A percentile compares a stretch with the other conserved stretches of the same genome.
These are phyloP conservation scores for Teratosphaeria nubilosa DNA, from an alignment of 2,329 filamentous ascomycete genomes.

Conservation along the genomic window DNA sequence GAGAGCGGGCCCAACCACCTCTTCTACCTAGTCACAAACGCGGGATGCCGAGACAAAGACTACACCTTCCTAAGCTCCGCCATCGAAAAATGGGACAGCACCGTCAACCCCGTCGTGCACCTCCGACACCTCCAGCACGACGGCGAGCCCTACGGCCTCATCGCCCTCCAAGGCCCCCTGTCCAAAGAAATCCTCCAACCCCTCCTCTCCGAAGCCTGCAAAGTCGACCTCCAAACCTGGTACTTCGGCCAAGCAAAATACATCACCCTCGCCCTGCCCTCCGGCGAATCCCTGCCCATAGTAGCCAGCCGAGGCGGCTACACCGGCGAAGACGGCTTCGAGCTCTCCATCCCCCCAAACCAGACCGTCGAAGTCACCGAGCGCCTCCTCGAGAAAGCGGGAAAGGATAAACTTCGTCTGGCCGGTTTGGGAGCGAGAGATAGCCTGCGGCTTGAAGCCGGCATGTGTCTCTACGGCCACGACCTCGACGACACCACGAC, in stretches of 20 bases:
- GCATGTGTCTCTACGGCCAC: conserved; percentile 99
- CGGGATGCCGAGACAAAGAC: conserved; percentile 84
- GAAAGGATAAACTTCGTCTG: conserved; percentile 57
- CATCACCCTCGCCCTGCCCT: conserved; percentile 53
- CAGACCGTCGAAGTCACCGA: conserved; percentile 58
- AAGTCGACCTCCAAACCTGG: conserved; percentile 49
- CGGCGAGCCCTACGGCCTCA: conserved; percentile 57
- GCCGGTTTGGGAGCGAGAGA: conserved; percentile 87
- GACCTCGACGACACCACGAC: conserved; percentile 75
- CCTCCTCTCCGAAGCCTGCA: conserved; percentile 45
- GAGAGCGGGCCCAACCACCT: conserved; percentile 37
- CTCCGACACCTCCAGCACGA: conserved; percentile 25
- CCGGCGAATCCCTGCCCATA: conserved; percentile 44
- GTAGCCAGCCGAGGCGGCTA: conserved; percentile 86
- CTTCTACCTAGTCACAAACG: conserved; percentile 95
- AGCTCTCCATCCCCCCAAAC: conserved; percentile 70
- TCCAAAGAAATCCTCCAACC: conserved; percentile 58
- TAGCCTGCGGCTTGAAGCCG: conserved; percentile 84
- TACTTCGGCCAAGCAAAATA: conserved; percentile 72
- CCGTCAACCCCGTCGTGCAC: conserved; percentile 31
- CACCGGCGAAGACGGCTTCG: conserved; percentile 96
- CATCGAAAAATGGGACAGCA: conserved; percentile 50
- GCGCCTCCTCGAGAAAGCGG: conserved; percentile 52
- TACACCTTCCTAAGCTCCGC: conserved; percentile 63
- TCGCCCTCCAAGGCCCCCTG: conserved; percentile 83